phyloP scores from a whole-genome alignment of 164 flowering plant genomes.

The Kingdonia uniflora region DNA sequence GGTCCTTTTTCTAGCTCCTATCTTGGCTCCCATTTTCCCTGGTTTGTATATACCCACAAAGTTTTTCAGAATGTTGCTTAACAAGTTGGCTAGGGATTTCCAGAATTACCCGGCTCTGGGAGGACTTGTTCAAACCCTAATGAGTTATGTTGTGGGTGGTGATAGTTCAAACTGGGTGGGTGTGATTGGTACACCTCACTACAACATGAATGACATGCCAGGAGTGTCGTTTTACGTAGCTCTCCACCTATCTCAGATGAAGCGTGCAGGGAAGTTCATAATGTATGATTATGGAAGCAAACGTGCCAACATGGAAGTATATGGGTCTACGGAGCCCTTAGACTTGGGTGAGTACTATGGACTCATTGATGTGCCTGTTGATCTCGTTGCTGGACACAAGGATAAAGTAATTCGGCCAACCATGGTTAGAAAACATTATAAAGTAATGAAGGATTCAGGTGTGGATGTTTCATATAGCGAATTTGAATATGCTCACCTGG shows the following conservation, averaged over 20 bases:
- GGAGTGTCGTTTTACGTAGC: constrained; percentile 80
- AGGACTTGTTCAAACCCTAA: constrained; percentile 89
- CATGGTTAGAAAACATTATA: constrained; percentile 79
- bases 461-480: constrained; percentile 67
- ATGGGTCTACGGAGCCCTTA: constrained; percentile 70
- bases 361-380: constrained; percentile 78
- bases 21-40: constrained; percentile 57
- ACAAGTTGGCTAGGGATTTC: constrained; percentile 92
- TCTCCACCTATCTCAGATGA: constrained; percentile 87
- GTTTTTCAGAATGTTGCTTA: constrained; percentile 88
- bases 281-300: constrained; percentile 86
- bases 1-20: constrained; percentile 45
- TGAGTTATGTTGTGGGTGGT: constrained; percentile 90
- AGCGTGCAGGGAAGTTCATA: constrained; percentile 46
- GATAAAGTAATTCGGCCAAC: constrained; percentile 77
- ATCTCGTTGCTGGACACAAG: constrained; percentile 83
- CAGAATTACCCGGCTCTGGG: constrained; percentile 94
- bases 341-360: constrained; percentile 69
- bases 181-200: constrained; percentile 75
- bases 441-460: constrained; percentile 54
- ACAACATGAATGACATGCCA: constrained; percentile 98
- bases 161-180: constrained; percentile 99
- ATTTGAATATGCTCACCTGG: constrained; percentile 89
- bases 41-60: constrained; percentile 92
- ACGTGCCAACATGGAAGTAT: constrained; percentile 51